These are phyloP conservation scores for Lachnellula occidentalis DNA, from an alignment of 2,329 filamentous ascomycete species.

Conservation along the genomic window DNA sequence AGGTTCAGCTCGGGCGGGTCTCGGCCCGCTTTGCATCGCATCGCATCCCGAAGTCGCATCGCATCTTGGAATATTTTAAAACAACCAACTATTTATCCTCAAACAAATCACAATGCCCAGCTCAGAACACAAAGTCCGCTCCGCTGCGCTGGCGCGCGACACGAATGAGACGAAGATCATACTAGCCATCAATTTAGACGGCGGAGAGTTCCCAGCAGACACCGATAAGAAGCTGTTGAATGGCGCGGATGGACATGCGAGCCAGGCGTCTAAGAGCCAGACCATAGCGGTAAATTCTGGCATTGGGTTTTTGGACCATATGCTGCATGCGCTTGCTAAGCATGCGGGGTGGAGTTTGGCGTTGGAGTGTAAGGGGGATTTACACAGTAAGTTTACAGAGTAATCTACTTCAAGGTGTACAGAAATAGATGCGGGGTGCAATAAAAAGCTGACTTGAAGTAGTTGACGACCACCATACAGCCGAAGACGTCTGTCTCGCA, in stretches of 20 bases:
- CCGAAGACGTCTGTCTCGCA: constrained; percentile 91
- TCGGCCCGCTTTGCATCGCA: constrained; percentile 3
- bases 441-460: neutral
- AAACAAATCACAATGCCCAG: constrained; percentile 14
- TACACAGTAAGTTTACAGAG: constrained; percentile 64
- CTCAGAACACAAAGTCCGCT: constrained; percentile 43
- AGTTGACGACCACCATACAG: constrained; percentile 99
- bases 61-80: constrained; percentile 4
- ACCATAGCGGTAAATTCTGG: constrained; percentile 85
- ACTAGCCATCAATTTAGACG: constrained; percentile 87
- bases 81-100: neutral
- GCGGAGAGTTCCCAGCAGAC: constrained; percentile 67
- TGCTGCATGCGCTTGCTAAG: constrained; percentile 95
- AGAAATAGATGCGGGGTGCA: neutral
- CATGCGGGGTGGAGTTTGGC: constrained; percentile 91
- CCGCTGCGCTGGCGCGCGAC: constrained; percentile 74
- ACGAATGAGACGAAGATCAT: constrained; percentile 99
- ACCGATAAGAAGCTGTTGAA: constrained; percentile 51
- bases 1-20: neutral
- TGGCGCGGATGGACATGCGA: constrained; percentile 63
- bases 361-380: constrained; percentile 77
- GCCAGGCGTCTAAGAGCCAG: constrained; percentile 78
- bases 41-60: constrained; percentile 7
- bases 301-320: constrained; percentile 97
- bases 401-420: neutral